Evolutionary conservation across 2,329 filamentous ascomycete species (phyloP).

Genomic region (Trichoderma sp.): DNA sequence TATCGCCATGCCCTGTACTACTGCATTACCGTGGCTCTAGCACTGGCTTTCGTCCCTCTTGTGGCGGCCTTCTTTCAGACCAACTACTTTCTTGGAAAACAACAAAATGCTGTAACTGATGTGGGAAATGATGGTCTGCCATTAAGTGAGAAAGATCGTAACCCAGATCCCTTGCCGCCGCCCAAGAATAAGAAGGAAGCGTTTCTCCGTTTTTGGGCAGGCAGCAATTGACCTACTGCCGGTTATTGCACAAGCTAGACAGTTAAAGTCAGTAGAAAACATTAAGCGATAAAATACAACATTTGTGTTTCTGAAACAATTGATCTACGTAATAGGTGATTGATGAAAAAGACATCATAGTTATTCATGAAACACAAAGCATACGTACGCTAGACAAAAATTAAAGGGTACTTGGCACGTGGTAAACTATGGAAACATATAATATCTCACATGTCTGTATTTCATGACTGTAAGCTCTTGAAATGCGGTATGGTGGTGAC

Average conservation of each 20-base stretch:
- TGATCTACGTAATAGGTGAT: background rate
- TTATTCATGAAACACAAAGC: background rate
- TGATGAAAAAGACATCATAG: background rate
- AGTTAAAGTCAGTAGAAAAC: background rate
- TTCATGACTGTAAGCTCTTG: too few species aligned
- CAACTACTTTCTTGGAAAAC: constrained; percentile 35
- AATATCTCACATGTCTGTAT: too few species aligned
- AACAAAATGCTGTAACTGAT: constrained; percentile 31
- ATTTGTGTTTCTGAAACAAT: background rate
- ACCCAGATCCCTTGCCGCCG: constrained; percentile 22
- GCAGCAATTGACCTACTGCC: background rate
- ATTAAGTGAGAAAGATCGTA: constrained; percentile 24
- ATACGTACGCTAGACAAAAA: background rate
- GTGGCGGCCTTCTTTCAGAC: constrained; percentile 39
- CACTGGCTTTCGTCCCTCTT: constrained; percentile 34
- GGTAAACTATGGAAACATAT: too few species aligned
- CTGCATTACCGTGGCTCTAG: constrained; percentile 33
- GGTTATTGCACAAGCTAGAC: background rate
- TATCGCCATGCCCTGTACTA: constrained; percentile 36
- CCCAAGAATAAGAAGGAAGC: constrained; percentile 27
- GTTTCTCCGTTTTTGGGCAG: constrained; percentile 31
- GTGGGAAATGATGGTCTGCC: constrained; percentile 27
- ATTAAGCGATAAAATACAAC: background rate
- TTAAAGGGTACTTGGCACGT: background rate
- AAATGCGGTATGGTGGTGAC: too few species aligned